phyloP scores from a whole-genome alignment of 129 eudicot genomes.

The Saposhnikovia divaricata region DNA sequence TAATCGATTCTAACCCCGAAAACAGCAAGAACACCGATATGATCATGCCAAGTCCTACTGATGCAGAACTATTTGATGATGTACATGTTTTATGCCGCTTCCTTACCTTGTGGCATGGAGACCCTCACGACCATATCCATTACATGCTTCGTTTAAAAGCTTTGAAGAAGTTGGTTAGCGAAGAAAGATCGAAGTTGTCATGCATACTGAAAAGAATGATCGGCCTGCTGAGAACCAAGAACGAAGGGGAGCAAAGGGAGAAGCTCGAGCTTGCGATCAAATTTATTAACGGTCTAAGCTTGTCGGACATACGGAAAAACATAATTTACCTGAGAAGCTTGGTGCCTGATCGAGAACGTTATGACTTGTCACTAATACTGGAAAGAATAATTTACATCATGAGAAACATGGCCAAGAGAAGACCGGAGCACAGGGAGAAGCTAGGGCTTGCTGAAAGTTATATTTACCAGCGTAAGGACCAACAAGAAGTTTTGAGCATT shows the following conservation, averaged over 20 bases:
- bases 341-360: not conserved
- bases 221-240: not conserved
- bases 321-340: not conserved
- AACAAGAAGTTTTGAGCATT: not conserved
- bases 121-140: not conserved
- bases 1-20: too few species aligned
- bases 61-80: too few species aligned
- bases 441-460: not conserved
- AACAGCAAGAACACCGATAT: too few species aligned
- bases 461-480: not conserved
- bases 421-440: not conserved
- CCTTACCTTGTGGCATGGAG: not conserved
- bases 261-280: not conserved
- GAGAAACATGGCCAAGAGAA: slow-evolving; percentile 3
- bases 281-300: too few species aligned
- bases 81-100: too few species aligned
- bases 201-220: not conserved
- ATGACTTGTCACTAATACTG: not conserved
- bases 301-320: not conserved
- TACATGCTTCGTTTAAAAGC: not conserved
- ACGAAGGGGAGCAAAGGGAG: not conserved
- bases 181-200: not conserved
- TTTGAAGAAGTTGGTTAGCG: not conserved
- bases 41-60: too few species aligned
- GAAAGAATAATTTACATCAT: not conserved